These are phyloP conservation scores for Suaeda aralocaspica DNA, from an alignment of 148 eudicot species.

Conservation along the genomic window DNA sequence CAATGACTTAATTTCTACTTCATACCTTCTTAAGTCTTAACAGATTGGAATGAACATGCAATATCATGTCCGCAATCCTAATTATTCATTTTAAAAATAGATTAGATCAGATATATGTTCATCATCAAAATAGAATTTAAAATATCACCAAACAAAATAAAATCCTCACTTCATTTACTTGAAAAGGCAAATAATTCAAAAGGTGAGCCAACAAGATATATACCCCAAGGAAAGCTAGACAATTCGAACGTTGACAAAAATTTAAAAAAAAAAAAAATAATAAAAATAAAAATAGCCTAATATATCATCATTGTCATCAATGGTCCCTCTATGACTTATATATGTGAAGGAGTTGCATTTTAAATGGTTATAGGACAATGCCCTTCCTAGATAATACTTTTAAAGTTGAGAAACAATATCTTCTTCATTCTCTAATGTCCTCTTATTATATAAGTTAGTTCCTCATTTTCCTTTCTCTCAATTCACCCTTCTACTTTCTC, in stretches of 20 bases:
- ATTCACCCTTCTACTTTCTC: background rate
- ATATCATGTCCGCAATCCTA: no score
- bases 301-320: background rate
- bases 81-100: no score
- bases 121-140: background rate
- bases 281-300: background rate
- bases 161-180: conserved; percentile 6
- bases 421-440: background rate
- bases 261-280: background rate
- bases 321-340: conserved; percentile 14
- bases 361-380: background rate
- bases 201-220: background rate
- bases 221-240: conserved; percentile 6
- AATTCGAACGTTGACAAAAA: conserved; percentile 18
- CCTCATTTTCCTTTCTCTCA: background rate
- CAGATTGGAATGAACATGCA: no score
- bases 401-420: background rate
- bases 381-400: background rate
- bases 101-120: no score
- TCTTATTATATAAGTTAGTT: background rate
- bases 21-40: no score
- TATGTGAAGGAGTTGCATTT: conserved; percentile 12
- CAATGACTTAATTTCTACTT: no score
- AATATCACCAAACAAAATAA: background rate
- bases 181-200: conserved; percentile 14